Conservation (phyloP, 192 early-diverging fungal species). For the Coemansia sp. region DNA sequence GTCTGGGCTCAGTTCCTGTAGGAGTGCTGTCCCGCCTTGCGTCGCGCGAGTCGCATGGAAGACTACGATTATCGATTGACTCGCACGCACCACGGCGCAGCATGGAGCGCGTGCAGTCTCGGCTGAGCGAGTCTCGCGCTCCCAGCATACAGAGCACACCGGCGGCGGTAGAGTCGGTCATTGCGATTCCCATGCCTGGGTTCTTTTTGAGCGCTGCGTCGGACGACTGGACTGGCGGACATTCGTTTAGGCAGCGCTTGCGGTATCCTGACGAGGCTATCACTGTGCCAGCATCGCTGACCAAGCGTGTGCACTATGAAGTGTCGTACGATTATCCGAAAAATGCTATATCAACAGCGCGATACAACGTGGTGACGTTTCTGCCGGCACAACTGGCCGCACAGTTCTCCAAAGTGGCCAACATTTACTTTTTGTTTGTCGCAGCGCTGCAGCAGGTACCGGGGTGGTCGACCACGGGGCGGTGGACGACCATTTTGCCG, state of each 20-base stretch:
- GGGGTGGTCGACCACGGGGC: conserved; percentile 73
- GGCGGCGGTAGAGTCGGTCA: conserved; percentile 19
- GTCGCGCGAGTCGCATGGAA: conserved; percentile 23
- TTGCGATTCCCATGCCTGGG: conserved; percentile 51
- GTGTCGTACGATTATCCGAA: conserved; percentile 56
- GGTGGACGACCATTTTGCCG: conserved; percentile 75
- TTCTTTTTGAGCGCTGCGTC: conserved; percentile 48
- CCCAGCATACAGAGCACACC: conserved; percentile 7
- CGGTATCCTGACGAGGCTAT: conserved; percentile 43
- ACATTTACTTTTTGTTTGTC: conserved; percentile 91
- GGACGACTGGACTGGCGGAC: conserved; percentile 51
- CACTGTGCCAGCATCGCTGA: conserved; percentile 53
- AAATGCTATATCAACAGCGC: conserved; percentile 67
- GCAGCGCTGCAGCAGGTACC: conserved; percentile 82
- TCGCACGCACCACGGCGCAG: background rate
- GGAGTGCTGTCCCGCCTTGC: conserved; percentile 23
- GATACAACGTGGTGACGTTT: conserved; percentile 85
- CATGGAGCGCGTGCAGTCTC: background rate
- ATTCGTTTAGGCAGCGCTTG: conserved; percentile 50
- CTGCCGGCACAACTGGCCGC: conserved; percentile 94
- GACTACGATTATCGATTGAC: conserved; percentile 11
- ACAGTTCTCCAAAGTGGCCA: conserved; percentile 94
- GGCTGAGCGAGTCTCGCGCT: background rate
- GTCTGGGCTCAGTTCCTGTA: conserved; percentile 28
- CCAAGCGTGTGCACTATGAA: conserved; percentile 56